Base-by-base conservation (phyloP, 1,284 basidiomycete genomes). In the Thelephora terrestris region DNA sequence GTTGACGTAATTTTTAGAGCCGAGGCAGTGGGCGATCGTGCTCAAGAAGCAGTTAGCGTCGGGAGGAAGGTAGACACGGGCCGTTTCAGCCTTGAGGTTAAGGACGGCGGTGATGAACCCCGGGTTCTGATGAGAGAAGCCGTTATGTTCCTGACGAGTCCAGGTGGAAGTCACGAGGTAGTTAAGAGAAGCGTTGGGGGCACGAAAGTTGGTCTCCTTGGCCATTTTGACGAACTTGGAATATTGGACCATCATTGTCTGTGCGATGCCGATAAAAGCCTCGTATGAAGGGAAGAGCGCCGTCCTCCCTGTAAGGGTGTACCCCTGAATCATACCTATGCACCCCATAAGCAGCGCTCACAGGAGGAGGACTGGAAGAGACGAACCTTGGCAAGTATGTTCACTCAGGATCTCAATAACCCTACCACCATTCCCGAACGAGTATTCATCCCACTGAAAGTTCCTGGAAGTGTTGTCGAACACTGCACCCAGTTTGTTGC, bases 211-310 rank as follows among this genome's bases (percentile, higher is more conserved):
- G 9, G 80, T 85, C 62, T 93, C 88, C n/a, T 65, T 61, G 2
- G 79, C 76, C 76, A 87, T 86, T 68, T 93, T 91, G 49, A 79
- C 65, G 61, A 91, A 93, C 64, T 92, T 94, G 67, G 77, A 72
- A 63, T 90, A 91, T 64, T 92, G 91, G 35, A 81, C 79, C 75
- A 81, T 79, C 80, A 85, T 85, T n/a, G 81, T 85, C 49, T 81
- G 75, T 6, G 85, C 58, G 57, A 90, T 87, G 29, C 84, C 85
- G 43, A 91, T 67, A 72, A 89, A 92, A 0, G 87, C 84, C 64
- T 95, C 91, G 65, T 94, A 94, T 40, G 79, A 85, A 2, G 90
- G 89, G 78, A 94, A 91, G 23, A 94, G 70, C 21, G 78, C 88
- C 1, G 86, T 86, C 32, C 91, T 76, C 16, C 90, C 85, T 0